Conservation (phyloP, 2,329 filamentous ascomycete genomes). For the Colletotrichum lupini region DNA sequence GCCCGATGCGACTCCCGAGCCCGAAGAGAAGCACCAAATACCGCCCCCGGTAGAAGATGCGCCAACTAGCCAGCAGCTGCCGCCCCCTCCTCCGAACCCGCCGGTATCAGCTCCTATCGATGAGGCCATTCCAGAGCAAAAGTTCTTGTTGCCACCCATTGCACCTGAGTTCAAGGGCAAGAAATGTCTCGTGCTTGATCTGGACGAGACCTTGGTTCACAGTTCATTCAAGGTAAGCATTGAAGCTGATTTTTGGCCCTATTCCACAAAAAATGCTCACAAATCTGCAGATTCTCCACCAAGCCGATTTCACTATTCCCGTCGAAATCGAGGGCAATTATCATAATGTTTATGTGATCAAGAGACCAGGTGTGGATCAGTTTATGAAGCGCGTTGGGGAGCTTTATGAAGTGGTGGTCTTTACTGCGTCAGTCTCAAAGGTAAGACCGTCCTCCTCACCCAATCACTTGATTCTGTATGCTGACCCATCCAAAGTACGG, state of each 20-base stretch:
- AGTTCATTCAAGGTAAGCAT: constrained; percentile 92
- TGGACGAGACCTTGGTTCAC: constrained; percentile 97
- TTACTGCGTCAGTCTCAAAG: constrained; percentile 98
- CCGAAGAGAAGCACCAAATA: constrained; percentile 55
- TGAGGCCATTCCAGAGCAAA: constrained; percentile 55
- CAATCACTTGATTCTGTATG: constrained; percentile 37
- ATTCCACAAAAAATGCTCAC: constrained; percentile 20
- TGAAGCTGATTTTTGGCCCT: constrained; percentile 9
- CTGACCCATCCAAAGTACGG: constrained; percentile 74
- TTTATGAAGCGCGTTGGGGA: constrained; percentile 99
- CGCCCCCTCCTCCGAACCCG: constrained; percentile 57
- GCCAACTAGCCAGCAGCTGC: constrained; percentile 46
- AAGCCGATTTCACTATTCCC: constrained; percentile 98
- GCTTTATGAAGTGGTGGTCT: constrained; percentile 97
- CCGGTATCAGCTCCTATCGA: constrained; percentile 47
- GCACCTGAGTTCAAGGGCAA: constrained; percentile 83
- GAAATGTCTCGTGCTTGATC: constrained; percentile 94
- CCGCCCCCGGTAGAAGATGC: constrained; percentile 53
- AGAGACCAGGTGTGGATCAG: constrained; percentile 96
- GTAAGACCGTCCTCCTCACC: constrained; percentile 56
- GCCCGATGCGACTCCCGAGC: constrained; percentile 68
- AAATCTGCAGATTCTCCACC: constrained; percentile 82
- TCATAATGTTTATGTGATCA: constrained; percentile 99
- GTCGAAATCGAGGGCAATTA: constrained; percentile 99
- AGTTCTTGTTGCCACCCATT: constrained; percentile 85